Evolutionary conservation across 176 grass and related monocot genomes (phyloP), one percentile per base, ranked within the genome.

Genomic region (Cenchrus fungigraminus): DNA sequence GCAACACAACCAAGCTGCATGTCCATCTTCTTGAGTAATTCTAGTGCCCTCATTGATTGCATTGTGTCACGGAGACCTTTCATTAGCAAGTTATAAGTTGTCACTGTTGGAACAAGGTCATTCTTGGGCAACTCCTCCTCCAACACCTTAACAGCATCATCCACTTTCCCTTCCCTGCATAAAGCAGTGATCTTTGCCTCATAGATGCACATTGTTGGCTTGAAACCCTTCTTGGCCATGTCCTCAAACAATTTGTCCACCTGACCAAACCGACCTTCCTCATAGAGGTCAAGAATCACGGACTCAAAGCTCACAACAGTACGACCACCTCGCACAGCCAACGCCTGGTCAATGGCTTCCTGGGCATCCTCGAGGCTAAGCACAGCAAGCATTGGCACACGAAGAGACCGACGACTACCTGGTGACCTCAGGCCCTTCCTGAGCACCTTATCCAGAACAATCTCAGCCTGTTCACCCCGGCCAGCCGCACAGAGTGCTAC

Each of bases 211-310:
- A 88, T 52, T 37, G 92, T 85, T 51, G 89, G 85, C 67, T 12
- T 81, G 90, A 98, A 98, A 52, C 89, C 89, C 79, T 87, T 98
- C 34, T 73, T 86, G 16, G 17, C 65, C 92, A 95, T 95, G 85
- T 93, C 87, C 65, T 87, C 57, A 42, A 93, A 91, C 91, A 98
- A 79, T 32, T 87, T 92, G n/a, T 80, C 79, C 15, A 91, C 92
- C 79, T 75, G 79, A 7, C 68, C 83, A 66, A 89, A 90, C 43
- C 83, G 77, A 12, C 89, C 86, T 77, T 98, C 93, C 0, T 86
- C 72, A 6, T 82, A 98, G 60, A 95, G 76, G 65, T 93, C 87
- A 49, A 63, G 9, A 56, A 86, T 45, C 49, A 98, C 83, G 22
- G 85, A 84, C 25, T 87, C 81, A 72, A 95, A 95, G 46, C 87